A percentile compares a stretch with the other conserved stretches of the same genome.
phyloP scores from a whole-genome alignment of 768 basidiomycete species.

The Serendipita sp. region DNA sequence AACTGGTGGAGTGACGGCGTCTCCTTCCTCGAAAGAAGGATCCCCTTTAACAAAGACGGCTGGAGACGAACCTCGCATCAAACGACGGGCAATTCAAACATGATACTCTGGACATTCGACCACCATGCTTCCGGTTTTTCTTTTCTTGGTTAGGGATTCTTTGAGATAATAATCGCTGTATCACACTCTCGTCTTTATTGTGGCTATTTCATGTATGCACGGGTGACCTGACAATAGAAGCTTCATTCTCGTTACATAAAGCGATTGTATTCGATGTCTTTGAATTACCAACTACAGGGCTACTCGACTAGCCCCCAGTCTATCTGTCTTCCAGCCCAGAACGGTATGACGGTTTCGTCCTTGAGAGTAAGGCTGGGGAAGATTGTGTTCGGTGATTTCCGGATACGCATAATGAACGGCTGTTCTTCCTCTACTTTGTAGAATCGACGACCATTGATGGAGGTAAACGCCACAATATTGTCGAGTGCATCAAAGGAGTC shows the following conservation, averaged over 20 bases:
- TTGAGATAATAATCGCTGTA: not conserved
- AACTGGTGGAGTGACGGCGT: not conserved
- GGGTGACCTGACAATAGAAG: not conserved
- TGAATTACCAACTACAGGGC: not conserved
- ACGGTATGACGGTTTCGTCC: conserved; percentile 23
- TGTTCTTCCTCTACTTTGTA: conserved; percentile 30
- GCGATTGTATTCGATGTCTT: not conserved
- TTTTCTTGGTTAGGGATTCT: not conserved
- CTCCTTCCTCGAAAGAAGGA: conserved; percentile 2
- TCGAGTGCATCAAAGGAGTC: conserved; percentile 80
- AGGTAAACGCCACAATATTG: conserved; percentile 64
- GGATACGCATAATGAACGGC: conserved; percentile 17
- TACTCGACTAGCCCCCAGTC: conserved; percentile 20
- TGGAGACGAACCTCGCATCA: not conserved
- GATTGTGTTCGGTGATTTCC: conserved; percentile 16
- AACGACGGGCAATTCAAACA: not conserved
- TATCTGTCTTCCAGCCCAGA: conserved; percentile 27
- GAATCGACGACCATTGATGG: conserved; percentile 62
- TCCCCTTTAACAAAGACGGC: not conserved
- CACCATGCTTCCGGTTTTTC: not conserved
- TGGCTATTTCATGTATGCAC: not conserved
- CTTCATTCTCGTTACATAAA: not conserved
- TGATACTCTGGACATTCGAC: conserved; percentile 3
- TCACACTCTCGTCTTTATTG: not conserved
- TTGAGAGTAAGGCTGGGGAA: conserved; percentile 11